Evolutionary conservation across 176 grass and related monocot genomes (phyloP).

Genomic region (Musa itinerans): DNA sequence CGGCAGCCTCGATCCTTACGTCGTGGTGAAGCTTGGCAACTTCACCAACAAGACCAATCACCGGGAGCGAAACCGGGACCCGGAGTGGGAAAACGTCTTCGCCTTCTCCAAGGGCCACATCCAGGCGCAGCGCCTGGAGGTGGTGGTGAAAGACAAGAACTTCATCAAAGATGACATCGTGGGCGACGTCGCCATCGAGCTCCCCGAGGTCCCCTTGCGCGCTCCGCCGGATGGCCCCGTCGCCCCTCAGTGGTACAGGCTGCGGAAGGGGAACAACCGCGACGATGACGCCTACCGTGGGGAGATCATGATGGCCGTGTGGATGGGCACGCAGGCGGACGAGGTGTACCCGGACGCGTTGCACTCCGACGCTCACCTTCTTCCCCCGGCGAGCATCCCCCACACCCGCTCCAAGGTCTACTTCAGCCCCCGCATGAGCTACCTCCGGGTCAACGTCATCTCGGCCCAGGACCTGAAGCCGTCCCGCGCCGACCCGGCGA

Average conservation of each 20-base stretch:
- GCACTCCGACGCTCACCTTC: constrained; percentile 6
- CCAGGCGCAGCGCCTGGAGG: not conserved
- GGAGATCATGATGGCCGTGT: constrained; percentile 17
- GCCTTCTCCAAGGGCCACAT: constrained; percentile 1
- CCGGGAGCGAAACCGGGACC: constrained; percentile 9
- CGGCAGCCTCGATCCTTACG: constrained; percentile 23
- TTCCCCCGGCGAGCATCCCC: not conserved
- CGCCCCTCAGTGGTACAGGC: constrained; percentile 21
- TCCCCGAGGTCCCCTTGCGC: constrained; percentile 6
- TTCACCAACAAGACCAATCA: constrained; percentile 1
- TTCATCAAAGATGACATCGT: not conserved
- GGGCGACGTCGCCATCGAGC: not conserved
- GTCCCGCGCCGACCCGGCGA: not conserved
- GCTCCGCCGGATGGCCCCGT: constrained; percentile 9
- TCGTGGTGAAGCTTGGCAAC: constrained; percentile 12
- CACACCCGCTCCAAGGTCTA: constrained; percentile 24
- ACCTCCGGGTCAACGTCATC: constrained; percentile 34
- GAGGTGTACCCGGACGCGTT: constrained; percentile 11
- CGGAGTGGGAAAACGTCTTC: constrained; percentile 18
- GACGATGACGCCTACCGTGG: not conserved
- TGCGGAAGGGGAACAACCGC: not conserved
- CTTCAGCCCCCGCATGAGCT: constrained; percentile 27
- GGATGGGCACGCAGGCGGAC: constrained; percentile 22
- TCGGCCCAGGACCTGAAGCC: constrained; percentile 23
- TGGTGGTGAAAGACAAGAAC: constrained; percentile 7